phyloP scores from a whole-genome alignment of 2,329 filamentous ascomycete species.

The Phaeosphaeria sp. region DNA sequence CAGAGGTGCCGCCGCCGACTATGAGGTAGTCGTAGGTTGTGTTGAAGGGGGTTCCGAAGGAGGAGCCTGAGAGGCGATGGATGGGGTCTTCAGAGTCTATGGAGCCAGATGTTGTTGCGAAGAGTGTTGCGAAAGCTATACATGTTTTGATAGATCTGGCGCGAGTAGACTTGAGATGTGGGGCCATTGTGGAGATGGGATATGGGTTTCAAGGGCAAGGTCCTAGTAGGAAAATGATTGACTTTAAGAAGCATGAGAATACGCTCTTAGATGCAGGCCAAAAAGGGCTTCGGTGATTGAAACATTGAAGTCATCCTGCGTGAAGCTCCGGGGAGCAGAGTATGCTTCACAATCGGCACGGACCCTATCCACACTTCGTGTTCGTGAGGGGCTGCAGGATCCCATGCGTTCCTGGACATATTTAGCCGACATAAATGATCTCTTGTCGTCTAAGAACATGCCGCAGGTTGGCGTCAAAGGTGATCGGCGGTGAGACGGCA shows the following conservation, averaged over 20 bases:
- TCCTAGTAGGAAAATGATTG: no score
- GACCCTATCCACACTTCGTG: not conserved
- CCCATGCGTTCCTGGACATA: not conserved
- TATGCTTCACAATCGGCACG: not conserved
- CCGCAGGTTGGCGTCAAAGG: not conserved
- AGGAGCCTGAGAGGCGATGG: slow-evolving; percentile 24
- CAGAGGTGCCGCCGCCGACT: slow-evolving; percentile 32
- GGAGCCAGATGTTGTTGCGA: not conserved
- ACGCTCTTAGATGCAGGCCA: no score
- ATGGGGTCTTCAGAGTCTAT: not conserved
- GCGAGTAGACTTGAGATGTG: not conserved
- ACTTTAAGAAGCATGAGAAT: no score
- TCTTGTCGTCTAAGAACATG: not conserved
- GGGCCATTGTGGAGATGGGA: not conserved
- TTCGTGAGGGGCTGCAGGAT: not conserved
- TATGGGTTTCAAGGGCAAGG: no score
- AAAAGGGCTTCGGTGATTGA: no score
- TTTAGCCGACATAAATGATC: not conserved
- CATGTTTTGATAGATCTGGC: not conserved
- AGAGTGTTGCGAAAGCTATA: not conserved
- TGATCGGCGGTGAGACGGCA: not conserved
- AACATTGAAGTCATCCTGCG: no score
- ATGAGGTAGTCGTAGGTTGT: slow-evolving; percentile 34
- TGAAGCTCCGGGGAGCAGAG: not conserved
- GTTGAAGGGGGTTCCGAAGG: slow-evolving; percentile 31